Evolutionary conservation across 2,329 filamentous ascomycete species (phyloP).

Genomic region (Arthrobotrys sinensis): DNA sequence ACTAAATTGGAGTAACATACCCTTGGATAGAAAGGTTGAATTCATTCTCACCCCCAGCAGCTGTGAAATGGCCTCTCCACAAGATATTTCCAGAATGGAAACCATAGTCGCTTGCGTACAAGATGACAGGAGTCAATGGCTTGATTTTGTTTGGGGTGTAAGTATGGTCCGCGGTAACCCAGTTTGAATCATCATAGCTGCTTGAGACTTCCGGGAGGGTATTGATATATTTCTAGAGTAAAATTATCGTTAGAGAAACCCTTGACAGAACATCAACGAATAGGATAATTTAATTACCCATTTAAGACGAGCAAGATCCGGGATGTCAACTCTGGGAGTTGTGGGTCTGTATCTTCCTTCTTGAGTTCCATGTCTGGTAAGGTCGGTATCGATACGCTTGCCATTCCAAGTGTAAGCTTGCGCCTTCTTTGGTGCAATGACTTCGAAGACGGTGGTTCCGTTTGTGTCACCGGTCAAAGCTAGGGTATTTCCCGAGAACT

Average conservation of each 20-base stretch:
- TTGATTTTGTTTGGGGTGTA: constrained; percentile 75
- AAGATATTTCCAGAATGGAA: constrained; percentile 79
- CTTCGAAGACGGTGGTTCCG: constrained; percentile 76
- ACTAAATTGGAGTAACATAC: constrained; percentile 65
- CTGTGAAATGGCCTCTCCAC: constrained; percentile 79
- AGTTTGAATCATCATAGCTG: constrained; percentile 78
- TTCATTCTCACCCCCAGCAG: constrained; percentile 74
- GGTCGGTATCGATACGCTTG: constrained; percentile 67
- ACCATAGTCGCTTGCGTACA: constrained; percentile 81
- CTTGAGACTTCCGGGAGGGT: constrained; percentile 78
- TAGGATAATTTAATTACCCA: constrained; percentile 68
- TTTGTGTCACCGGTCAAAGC: constrained; percentile 81
- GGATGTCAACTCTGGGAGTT: constrained; percentile 72
- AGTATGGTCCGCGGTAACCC: constrained; percentile 75
- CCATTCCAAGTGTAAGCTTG: constrained; percentile 77
- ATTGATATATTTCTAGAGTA: constrained; percentile 75
- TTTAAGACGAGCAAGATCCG: constrained; percentile 73
- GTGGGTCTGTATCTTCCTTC: constrained; percentile 71
- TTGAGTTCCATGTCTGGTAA: constrained; percentile 71
- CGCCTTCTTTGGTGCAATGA: constrained; percentile 74
- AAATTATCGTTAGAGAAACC: background rate
- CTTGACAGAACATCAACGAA: background rate
- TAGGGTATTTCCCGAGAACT: constrained; percentile 73
- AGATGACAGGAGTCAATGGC: constrained; percentile 75
- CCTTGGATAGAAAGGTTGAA: constrained; percentile 75